Evolutionary conservation across 2,329 filamentous ascomycete genomes (phyloP), one percentile per base, ranked within the genome.

Genomic region (Fusarium newnesense): DNA sequence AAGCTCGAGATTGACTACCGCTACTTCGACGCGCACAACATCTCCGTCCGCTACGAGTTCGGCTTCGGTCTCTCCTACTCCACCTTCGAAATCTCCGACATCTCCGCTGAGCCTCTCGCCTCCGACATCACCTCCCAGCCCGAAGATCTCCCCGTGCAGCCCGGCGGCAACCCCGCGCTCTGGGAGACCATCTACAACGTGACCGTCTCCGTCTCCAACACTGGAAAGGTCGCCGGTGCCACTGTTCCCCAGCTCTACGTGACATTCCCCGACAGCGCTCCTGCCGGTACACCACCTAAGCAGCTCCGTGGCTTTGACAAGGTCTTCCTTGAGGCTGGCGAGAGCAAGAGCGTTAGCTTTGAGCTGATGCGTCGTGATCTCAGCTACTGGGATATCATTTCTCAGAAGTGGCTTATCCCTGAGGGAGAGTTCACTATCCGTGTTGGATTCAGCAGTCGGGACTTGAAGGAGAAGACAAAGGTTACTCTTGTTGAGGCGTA

Each of bases 41-140:
- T 90, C 67, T 84, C 84, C 4, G 89, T 90, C 4, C 85, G 87
- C 61, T 92, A 90, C 81, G 89, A 91, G 76, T 93, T 93, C 74
- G 91, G 91, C 34, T 91, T 88, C 75, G 93, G 93, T 1, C 85
- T 94, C 1, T 91, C 88, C 1, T 94, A 93, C 82, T 91, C 91
- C 19, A 88, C 85, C 18, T 92, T 92, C 77, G 82, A 84, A 43
- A 85, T 89, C 72, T 85, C 85, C 18, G 58, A 77, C 67, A 75
- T 80, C 37, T 63, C 64, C 24, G 75, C 75, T 28, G 75, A 71
- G 60, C 64, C 73, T 43, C 64, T 70, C 24, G 67, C 52, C 18
- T 65, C 75, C 24, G 69, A 60, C 54, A 74, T 82, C 64, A 77
- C 79, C 26, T 70, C 80, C 42, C 61, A 56, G 39, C 79, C 81